Evolutionary conservation across 768 basidiomycete species (phyloP).

Genomic region (Tephrocybe sp.): DNA sequence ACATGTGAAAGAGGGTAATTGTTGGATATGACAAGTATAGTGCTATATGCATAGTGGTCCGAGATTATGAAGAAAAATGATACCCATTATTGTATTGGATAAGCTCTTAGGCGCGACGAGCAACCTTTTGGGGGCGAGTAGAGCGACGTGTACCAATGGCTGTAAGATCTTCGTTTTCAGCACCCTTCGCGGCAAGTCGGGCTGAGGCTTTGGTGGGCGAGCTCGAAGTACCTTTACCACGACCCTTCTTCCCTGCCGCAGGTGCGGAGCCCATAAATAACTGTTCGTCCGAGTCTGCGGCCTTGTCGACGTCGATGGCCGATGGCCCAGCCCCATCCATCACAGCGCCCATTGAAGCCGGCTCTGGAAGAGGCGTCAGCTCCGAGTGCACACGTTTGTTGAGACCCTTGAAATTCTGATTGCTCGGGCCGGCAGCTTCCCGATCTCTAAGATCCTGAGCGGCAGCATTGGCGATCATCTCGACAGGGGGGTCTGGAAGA

Average conservation of each 20-base stretch:
- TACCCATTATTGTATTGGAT: neutral
- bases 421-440: slow-evolving; percentile 21
- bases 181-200: slow-evolving; percentile 12
- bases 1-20: neutral
- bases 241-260: slow-evolving; percentile 8
- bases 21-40: neutral
- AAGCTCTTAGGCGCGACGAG: slow-evolving; percentile 15
- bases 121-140: slow-evolving; percentile 33
- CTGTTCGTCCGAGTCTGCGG: slow-evolving; percentile 12
- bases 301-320: neutral
- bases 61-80: neutral
- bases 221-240: slow-evolving; percentile 14
- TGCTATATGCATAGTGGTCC: neutral
- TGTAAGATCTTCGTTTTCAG: slow-evolving; percentile 20
- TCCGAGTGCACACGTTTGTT: slow-evolving; percentile 45
- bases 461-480: slow-evolving; percentile 49
- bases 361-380: slow-evolving; percentile 44
- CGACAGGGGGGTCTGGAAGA: slow-evolving; percentile 53
- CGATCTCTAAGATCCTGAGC: slow-evolving; percentile 22
- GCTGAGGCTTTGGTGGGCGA: slow-evolving; percentile 9
- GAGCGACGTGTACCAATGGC: slow-evolving; percentile 30
- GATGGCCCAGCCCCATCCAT: slow-evolving; percentile 12
- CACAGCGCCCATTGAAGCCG: slow-evolving; percentile 17
- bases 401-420: slow-evolving; percentile 21
- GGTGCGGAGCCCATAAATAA: neutral